Base-by-base conservation (phyloP, 2,329 filamentous ascomycete genomes). In the Alternaria burnsii region DNA sequence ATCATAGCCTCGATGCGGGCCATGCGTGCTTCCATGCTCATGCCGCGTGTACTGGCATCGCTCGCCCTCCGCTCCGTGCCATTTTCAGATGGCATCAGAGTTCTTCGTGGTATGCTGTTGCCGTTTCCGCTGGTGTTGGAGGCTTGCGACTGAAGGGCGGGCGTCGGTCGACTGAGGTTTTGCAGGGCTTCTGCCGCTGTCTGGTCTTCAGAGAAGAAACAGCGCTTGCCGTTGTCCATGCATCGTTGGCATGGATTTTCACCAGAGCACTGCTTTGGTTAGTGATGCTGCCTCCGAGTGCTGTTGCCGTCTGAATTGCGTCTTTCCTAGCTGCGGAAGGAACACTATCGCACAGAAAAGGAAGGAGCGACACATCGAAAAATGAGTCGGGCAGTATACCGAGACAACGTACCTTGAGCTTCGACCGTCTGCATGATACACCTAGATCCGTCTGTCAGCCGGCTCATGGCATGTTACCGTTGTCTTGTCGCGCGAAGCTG, bases 121-220 rank as follows among this genome's bases (percentile, higher is more conserved):
- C 65, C 66, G 18, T 52, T 61, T 4, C 10, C 54, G 47, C 54
- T 57, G 7, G 44, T 18, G 30, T 60, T 72, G 1, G 59, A 41
- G 6, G 63, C 24, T 24, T 50, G 55, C 2, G 68, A 55, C 0
- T 66, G 52, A 16, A 70, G 71, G 3, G 63, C 62, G 54, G 71
- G 65, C 24, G 70, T 69, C 7, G 74, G 75, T n/a, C 75, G 70
- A 55, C 74, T 76, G 52, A 78, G 75, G 52, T 75, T 75, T 60
- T 78, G 75, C 46, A 78, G 65, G 41, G 72, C 75, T 63, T 78
- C 75, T 58, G 75, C 75, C 3, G 75, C 75, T 22, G 73, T 77
- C 65, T 77, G 74, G 60, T 78, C 74, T 61, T 78, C 75, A 14
- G 74, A 77, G 62, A 76, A 78, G 68, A 76, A 76, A 67, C 75